phyloP scores from a whole-genome alignment of 2,329 filamentous ascomycete species.

The Knufia fluminis region DNA sequence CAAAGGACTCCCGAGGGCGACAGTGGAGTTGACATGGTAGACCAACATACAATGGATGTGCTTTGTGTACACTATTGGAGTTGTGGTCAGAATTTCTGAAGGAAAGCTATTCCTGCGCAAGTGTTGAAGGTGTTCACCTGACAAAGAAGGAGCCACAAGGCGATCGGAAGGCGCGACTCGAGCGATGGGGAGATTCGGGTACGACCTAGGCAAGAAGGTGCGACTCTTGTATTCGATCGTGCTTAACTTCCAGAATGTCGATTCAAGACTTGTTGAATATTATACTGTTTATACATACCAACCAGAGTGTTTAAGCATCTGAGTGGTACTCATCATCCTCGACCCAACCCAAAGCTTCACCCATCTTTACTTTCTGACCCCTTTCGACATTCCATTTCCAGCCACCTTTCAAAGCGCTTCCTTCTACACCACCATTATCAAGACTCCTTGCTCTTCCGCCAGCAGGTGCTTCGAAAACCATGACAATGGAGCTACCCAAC shows the following conservation, averaged over 20 bases:
- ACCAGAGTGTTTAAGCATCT: background rate
- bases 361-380: constrained; percentile 81
- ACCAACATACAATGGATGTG: background rate
- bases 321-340: constrained; percentile 27
- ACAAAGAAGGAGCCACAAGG: too few species aligned
- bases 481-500: constrained; percentile 84
- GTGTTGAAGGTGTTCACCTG: too few species aligned
- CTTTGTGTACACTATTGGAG: background rate
- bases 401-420: constrained; percentile 49
- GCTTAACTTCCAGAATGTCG: too few species aligned
- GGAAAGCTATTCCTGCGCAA: too few species aligned
- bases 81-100: too few species aligned
- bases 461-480: constrained; percentile 90
- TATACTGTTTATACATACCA: background rate
- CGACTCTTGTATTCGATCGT: too few species aligned
- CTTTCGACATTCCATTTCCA: constrained; percentile 83
- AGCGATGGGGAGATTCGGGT: too few species aligned
- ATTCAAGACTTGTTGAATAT: background rate
- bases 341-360: constrained; percentile 72
- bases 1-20: background rate
- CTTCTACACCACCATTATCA: constrained; percentile 48
- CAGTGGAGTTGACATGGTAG: background rate
- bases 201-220: too few species aligned
- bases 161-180: too few species aligned
- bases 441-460: constrained; percentile 49